Evolutionary conservation across 306 rosid genomes (phyloP).

Genomic region (Rosa lucieae): DNA sequence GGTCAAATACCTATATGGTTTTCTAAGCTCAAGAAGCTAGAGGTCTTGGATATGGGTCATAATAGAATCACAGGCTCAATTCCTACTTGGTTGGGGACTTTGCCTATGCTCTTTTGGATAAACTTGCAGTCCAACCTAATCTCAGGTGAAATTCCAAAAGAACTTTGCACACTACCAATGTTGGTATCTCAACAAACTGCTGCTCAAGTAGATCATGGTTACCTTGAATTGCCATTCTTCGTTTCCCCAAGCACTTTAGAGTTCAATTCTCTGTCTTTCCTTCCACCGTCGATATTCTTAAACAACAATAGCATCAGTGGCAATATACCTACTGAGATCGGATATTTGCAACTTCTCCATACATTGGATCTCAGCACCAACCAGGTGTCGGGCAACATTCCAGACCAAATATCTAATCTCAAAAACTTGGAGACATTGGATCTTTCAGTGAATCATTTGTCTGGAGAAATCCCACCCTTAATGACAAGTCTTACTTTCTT

Average conservation of each 20-base stretch:
- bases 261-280: not conserved
- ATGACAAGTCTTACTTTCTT: constrained; percentile 10
- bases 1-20: constrained; percentile 8
- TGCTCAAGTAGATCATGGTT: not conserved
- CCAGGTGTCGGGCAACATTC: no score
- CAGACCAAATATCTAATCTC: no score
- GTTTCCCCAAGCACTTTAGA: no score
- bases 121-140: not conserved
- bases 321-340: constrained; percentile 9
- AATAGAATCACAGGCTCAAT: constrained; percentile 8
- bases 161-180: constrained; percentile 6
- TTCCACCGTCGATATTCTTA: constrained; percentile 4
- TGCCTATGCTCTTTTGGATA: not conserved
- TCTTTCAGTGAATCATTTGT: no score
- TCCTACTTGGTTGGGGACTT: not conserved
- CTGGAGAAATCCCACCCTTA: no score
- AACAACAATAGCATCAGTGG: not conserved
- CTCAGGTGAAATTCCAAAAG: not conserved
- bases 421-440: no score
- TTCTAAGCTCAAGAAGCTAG: not conserved
- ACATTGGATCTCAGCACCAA: not conserved
- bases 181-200: not conserved
- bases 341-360: not conserved
- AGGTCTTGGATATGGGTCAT: not conserved
- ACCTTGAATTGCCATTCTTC: not conserved